phyloP scores from a whole-genome alignment of 1,139 yeast species.

The Zygosaccharomyces sapae region DNA sequence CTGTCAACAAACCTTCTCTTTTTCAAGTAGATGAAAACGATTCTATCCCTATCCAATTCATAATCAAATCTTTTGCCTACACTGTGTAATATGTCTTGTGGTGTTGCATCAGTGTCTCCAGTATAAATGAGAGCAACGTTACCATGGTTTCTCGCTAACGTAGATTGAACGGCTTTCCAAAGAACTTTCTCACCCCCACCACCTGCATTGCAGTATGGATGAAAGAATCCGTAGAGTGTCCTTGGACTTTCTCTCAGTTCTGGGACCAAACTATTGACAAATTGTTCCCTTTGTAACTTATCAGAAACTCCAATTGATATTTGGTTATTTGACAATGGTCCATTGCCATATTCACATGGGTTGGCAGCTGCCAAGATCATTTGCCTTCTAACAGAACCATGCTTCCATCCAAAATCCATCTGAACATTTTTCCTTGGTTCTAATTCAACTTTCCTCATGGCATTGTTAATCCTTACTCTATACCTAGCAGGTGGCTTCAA shows the following conservation, averaged over 20 bases:
- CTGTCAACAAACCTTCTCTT: conserved; percentile 65
- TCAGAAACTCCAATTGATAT: conserved; percentile 19
- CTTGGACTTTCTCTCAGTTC: conserved; percentile 43
- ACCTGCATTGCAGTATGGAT: conserved; percentile 92
- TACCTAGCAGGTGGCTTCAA: conserved; percentile 18
- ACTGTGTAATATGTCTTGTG: conserved; percentile 50
- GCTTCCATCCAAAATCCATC: conserved; percentile 29
- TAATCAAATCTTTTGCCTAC: conserved; percentile 67
- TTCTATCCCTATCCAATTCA: conserved; percentile 47
- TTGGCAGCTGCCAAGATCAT: conserved; percentile 47
- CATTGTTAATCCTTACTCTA: conserved; percentile 19
- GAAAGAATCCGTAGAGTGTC: conserved; percentile 77
- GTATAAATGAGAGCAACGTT: conserved; percentile 76
- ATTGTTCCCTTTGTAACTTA: conserved; percentile 19
- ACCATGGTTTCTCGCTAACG: conserved; percentile 48
- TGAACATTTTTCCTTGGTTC: conserved; percentile 16
- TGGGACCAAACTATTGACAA: conserved; percentile 30
- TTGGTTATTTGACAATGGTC: conserved; percentile 7
- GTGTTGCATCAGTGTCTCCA: conserved; percentile 54
- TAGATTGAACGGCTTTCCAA: conserved; percentile 86
- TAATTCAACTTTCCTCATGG: conserved; percentile 15
- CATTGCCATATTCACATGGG: conserved; percentile 38
- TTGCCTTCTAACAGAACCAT: conserved; percentile 48
- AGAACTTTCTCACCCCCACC: conserved; percentile 98
- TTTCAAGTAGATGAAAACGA: conserved; percentile 69